Percentiles rank a stretch among this genome's conserved stretches.
phyloP scores from a whole-genome alignment of 148 eudicot genomes.

The Persicaria maculosa region DNA sequence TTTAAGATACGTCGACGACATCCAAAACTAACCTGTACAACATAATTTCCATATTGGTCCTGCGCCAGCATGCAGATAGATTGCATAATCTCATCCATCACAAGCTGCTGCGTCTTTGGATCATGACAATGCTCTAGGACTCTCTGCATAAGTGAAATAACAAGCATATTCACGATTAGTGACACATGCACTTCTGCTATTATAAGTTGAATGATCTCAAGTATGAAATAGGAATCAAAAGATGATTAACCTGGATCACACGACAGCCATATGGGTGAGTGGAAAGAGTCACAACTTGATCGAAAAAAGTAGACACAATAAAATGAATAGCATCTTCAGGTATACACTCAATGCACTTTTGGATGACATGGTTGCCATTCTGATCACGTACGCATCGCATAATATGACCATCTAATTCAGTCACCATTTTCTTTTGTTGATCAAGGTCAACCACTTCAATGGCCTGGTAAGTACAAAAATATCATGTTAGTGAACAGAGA shows the following conservation, averaged over 20 bases:
- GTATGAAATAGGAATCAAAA: background rate
- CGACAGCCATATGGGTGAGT: conserved; percentile 97
- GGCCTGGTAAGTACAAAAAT: conserved; percentile 34
- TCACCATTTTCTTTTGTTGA: conserved; percentile 70
- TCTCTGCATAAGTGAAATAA: conserved; percentile 36
- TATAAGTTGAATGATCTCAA: background rate
- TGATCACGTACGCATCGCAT: conserved; percentile 94
- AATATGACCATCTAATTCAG: conserved; percentile 81
- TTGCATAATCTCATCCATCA: conserved; percentile 77
- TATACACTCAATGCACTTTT: conserved; percentile 87
- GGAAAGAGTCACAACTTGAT: conserved; percentile 72
- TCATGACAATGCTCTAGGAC: conserved; percentile 86
- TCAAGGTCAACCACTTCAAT: conserved; percentile 84
- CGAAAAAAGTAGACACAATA: conserved; percentile 65
- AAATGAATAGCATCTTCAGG: conserved; percentile 70
- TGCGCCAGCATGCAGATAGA: conserved; percentile 72
- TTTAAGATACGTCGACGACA: background rate
- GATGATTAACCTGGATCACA: conserved; percentile 55
- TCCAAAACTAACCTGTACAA: conserved; percentile 55
- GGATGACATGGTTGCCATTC: conserved; percentile 90
- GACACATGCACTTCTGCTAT: background rate
- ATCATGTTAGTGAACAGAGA: background rate
- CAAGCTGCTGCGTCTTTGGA: conserved; percentile 50
- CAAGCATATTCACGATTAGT: background rate
- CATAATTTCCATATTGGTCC: conserved; percentile 84